Evolutionary conservation across 1,284 basidiomycete species (phyloP).

Genomic region (Ceratobasidium sp.): DNA sequence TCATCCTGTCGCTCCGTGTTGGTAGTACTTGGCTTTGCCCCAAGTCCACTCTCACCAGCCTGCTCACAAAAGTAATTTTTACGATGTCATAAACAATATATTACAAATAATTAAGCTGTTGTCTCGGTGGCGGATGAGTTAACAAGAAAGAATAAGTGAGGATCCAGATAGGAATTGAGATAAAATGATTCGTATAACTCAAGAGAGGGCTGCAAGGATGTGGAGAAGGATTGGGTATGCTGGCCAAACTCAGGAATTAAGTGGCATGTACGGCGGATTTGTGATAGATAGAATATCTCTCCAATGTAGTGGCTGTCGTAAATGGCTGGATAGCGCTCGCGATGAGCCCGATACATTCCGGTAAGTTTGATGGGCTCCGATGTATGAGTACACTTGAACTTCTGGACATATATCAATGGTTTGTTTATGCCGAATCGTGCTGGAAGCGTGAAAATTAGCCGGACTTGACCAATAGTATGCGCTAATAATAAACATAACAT

Average conservation of each 20-base stretch:
- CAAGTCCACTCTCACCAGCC: too few species aligned
- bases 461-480: slow-evolving; percentile 13
- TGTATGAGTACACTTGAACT: neutral
- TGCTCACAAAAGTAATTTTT: too few species aligned
- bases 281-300: neutral
- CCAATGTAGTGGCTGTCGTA: neutral
- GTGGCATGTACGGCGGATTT: neutral
- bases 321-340: neutral
- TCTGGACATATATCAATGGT: neutral
- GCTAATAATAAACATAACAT: neutral
- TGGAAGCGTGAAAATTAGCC: slow-evolving; percentile 21
- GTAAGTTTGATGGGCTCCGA: neutral
- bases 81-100: too few species aligned
- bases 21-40: too few species aligned
- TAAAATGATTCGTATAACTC: neutral
- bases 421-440: neutral
- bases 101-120: too few species aligned
- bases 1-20: too few species aligned
- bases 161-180: slow-evolving; percentile 4
- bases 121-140: too few species aligned
- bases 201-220: neutral
- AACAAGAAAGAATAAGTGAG: too few species aligned
- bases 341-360: neutral
- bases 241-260: neutral
- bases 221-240: neutral